phyloP scores from a whole-genome alignment of 768 basidiomycete genomes.

The Cyathus striatus region DNA sequence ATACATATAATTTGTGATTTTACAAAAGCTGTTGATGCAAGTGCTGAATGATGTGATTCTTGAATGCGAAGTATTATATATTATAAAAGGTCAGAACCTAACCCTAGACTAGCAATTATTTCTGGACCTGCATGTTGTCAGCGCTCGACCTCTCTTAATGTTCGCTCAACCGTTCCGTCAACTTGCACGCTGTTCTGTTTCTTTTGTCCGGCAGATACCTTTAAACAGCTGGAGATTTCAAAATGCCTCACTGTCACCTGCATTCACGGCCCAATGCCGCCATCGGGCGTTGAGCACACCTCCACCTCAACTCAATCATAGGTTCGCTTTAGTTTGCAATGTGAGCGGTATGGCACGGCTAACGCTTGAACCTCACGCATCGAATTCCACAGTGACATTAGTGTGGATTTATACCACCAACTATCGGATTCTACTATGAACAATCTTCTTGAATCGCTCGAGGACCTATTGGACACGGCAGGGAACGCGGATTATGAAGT shows the following conservation, averaged over 20 bases:
- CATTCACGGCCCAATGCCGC: slow-evolving; percentile 6
- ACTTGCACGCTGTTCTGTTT: slow-evolving; percentile 16
- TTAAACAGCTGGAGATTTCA: slow-evolving; percentile 5
- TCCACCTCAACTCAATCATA: slow-evolving; percentile 50
- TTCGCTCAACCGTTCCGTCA: slow-evolving; percentile 19
- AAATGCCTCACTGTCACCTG: slow-evolving; percentile 1
- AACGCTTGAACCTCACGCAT: too few relatives aligned
- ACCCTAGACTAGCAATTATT: slow-evolving; percentile 16
- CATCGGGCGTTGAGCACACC: slow-evolving; percentile 43
- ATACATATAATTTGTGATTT: too few relatives aligned
- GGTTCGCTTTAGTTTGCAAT: too few relatives aligned
- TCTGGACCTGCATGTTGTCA: too few relatives aligned
- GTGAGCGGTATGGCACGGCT: too few relatives aligned
- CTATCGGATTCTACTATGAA: slow-evolving; percentile 80
- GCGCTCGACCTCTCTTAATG: slow-evolving; percentile 12
- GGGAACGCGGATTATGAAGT: slow-evolving; percentile 66
- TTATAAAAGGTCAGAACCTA: slow-evolving; percentile 13
- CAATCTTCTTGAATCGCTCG: slow-evolving; percentile 65
- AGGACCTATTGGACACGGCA: slow-evolving; percentile 60
- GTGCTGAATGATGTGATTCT: too few relatives aligned
- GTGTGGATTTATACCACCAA: slow-evolving; percentile 61
- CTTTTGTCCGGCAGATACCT: slow-evolving; percentile 12
- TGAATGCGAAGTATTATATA: background rate
- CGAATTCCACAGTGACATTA: slow-evolving; percentile 36
- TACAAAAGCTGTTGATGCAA: too few relatives aligned